Base-by-base conservation (phyloP, 1,284 basidiomycete species). In the Ustanciosporium gigantosporum region DNA sequence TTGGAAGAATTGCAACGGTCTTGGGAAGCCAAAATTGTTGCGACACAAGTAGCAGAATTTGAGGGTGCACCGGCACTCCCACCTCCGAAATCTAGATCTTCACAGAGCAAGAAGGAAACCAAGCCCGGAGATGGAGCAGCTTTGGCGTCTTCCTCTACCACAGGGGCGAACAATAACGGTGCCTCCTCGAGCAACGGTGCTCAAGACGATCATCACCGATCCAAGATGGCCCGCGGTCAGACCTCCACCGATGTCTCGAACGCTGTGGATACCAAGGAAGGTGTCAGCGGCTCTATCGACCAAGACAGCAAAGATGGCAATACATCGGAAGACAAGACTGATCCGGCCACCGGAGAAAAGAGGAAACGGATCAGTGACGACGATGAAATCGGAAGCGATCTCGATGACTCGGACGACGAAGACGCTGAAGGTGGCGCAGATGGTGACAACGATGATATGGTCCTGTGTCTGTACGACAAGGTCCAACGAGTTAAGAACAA, bases 391-490 rank as follows among this genome's bases (percentile, higher is more conserved):
- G 93, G 94, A 71, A 93, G 90, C 49, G 94, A 98, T 75, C 80
- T 98, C 36, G 94, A 98, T 79, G 94, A 97, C 74, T 90, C 89
- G 1, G 90, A 93, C 21, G 81, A 82, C 35, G 80, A 81, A 37
- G 80, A 82, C 21, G 76, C 79, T 6, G 87, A 86, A 27, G 79
- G 80, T 16, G 81, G 77, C 9, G 80, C 78, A 7, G 79, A 79
- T 7, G 81, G 80, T 9, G 82, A 80, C 14, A 79, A 56, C 81
- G 84, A 62, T 46, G 93, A 99, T 78, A 92, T 97, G 47, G 91
- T 98, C 27, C 94, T 97, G 71, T 97, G 94, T 78, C 92, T 95
- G 11, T 98, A 97, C 77, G 95, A 99, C 79, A 98, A 98, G 86
- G 93, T 91, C 40, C 91, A 93, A 50, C 85, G 95, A 17, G 93